These are phyloP conservation scores for Alternaria panax DNA, from an alignment of 2,329 filamentous ascomycete species.

Conservation along the genomic window DNA sequence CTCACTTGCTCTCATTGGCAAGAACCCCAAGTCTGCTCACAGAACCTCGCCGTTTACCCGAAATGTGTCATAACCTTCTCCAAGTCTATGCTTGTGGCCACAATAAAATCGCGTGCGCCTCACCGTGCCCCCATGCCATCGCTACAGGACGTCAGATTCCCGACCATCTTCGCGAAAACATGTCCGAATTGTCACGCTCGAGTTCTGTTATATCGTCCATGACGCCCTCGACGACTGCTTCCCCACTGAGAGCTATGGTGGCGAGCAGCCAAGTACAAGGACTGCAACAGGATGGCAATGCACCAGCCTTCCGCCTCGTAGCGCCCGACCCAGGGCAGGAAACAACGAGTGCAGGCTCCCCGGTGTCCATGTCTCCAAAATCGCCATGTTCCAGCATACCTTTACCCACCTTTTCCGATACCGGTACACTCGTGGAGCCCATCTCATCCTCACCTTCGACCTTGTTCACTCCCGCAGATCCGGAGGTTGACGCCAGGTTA, in stretches of 20 bases:
- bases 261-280: background rate
- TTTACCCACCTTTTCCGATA: slow-evolving; percentile 3
- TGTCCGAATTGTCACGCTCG: slow-evolving; percentile 9
- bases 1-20: background rate
- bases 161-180: background rate
- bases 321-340: slow-evolving; percentile 1
- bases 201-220: slow-evolving; percentile 16
- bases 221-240: background rate
- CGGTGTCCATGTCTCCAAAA: background rate
- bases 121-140: slow-evolving; percentile 32
- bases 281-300: background rate
- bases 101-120: slow-evolving; percentile 35
- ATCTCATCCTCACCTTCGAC: background rate
- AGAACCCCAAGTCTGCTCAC: background rate
- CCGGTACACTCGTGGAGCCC: slow-evolving; percentile 6
- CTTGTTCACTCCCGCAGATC: background rate
- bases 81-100: slow-evolving; percentile 38
- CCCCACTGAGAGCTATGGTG: background rate
- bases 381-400: background rate
- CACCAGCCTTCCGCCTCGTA: slow-evolving; percentile 15
- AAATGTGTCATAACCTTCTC: slow-evolving; percentile 38
- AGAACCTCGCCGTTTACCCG: background rate
- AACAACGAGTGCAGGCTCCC: background rate
- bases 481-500: background rate
- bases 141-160: slow-evolving; percentile 1